phyloP scores from a whole-genome alignment of 202 grass and related monocot genomes.

The Alloteropsis angusta region DNA sequence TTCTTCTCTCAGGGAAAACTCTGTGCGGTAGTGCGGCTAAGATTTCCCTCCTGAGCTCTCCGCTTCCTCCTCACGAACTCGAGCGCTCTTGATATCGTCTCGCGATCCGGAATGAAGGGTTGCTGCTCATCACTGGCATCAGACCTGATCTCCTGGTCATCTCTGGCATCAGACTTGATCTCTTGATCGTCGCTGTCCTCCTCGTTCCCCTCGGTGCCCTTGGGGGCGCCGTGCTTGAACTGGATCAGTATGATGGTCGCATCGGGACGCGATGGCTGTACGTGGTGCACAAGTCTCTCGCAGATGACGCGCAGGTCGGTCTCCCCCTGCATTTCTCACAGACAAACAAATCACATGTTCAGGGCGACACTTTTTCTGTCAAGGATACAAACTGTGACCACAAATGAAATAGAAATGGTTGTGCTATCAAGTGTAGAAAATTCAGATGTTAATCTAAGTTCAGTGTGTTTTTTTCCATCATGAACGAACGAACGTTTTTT shows the following conservation, averaged over 20 bases:
- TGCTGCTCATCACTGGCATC: not conserved
- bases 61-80: not conserved
- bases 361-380: not conserved
- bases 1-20: not conserved
- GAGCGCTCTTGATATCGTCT: not conserved
- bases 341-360: not conserved
- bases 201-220: not conserved
- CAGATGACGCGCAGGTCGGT: not conserved
- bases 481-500: too few species aligned
- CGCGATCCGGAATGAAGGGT: not conserved
- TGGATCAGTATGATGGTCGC: slow-evolving; percentile 3
- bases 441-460: not conserved
- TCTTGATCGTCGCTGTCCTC: not conserved
- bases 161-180: not conserved
- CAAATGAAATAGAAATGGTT: not conserved
- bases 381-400: not conserved
- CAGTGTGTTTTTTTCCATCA: too few species aligned
- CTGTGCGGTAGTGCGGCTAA: not conserved
- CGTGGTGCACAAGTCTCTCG: not conserved
- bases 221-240: not conserved
- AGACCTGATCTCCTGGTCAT: not conserved
- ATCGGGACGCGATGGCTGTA: not conserved
- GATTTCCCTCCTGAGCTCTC: not conserved
- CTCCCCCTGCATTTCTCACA: not conserved
- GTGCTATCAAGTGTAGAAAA: not conserved